phyloP scores from a whole-genome alignment of 768 basidiomycete species.

The Kwoniella dejecticola region DNA sequence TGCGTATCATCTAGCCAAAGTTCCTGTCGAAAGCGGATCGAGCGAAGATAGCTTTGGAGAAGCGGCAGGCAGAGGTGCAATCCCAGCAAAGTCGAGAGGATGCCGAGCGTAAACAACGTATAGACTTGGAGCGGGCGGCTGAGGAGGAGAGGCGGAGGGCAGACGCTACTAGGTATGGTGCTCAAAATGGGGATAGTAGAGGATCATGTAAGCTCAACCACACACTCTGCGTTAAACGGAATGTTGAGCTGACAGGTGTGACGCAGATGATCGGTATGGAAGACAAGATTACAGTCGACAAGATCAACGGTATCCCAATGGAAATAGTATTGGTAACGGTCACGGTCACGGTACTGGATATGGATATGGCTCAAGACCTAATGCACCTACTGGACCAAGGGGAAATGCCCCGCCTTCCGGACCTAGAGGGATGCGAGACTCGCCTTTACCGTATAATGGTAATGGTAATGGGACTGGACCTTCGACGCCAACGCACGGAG shows the following conservation, averaged over 20 bases:
- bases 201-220: conserved; percentile 11
- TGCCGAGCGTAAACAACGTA: conserved; percentile 64
- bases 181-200: conserved; percentile 34
- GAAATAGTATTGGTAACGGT: no score
- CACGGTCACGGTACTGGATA: no score
- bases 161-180: conserved; percentile 57
- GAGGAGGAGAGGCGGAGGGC: conserved; percentile 62
- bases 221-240: neutral
- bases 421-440: conserved; percentile 30
- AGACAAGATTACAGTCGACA: conserved; percentile 20
- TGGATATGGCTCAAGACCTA: neutral
- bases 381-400: conserved; percentile 77
- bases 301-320: conserved; percentile 18
- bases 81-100: conserved; percentile 72
- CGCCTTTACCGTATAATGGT: conserved; percentile 18
- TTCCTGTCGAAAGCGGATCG: conserved; percentile 93
- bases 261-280: conserved; percentile 18
- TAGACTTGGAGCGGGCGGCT: conserved; percentile 73
- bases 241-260: neutral
- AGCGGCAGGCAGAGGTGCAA: conserved; percentile 78
- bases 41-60: conserved; percentile 81
- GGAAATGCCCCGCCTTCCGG: conserved; percentile 59
- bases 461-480: conserved; percentile 17
- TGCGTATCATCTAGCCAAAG: conserved; percentile 67
- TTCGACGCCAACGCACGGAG: conserved; percentile 16